Percentiles rank a stretch among this genome's conserved stretches.
Conservation (phyloP, 768 basidiomycete species). For the Mycena chlorophos region DNA sequence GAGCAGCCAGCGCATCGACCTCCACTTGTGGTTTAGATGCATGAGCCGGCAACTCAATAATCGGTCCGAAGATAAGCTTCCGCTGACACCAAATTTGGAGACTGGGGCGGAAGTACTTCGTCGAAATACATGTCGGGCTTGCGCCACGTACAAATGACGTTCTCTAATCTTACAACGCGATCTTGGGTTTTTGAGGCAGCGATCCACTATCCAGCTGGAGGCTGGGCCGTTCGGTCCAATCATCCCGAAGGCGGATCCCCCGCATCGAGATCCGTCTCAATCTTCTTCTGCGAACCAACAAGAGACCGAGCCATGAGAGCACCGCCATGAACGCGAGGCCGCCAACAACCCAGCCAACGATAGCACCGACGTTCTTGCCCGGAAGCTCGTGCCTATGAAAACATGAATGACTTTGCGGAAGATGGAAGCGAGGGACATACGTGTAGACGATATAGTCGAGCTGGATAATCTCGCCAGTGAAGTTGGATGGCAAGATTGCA, state of each 20-base stretch:
- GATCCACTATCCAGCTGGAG: neutral
- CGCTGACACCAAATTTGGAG: neutral
- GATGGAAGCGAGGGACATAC: neutral
- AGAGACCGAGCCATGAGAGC: neutral
- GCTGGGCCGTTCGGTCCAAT: constrained; percentile 12
- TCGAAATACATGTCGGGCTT: neutral
- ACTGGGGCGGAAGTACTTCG: neutral
- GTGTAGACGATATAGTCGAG: constrained; percentile 11
- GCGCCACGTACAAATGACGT: neutral
- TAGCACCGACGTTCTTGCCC: constrained; percentile 1
- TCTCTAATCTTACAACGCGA: neutral
- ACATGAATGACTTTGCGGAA: neutral
- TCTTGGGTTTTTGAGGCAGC: constrained; percentile 1
- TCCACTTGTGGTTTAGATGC: too few species aligned
- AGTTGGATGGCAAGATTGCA: neutral
- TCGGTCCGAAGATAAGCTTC: too few species aligned
- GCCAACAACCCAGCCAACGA: constrained; percentile 8
- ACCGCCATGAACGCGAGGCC: neutral
- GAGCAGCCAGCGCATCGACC: neutral
- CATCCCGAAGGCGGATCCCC: constrained; percentile 2
- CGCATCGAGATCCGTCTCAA: neutral
- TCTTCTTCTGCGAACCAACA: constrained; percentile 1
- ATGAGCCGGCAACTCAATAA: too few species aligned
- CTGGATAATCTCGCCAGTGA: neutral
- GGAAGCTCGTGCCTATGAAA: neutral